These are phyloP conservation scores for Raffaelea ambrosiae DNA, from an alignment of 2,329 filamentous ascomycete genomes.

Conservation along the genomic window DNA sequence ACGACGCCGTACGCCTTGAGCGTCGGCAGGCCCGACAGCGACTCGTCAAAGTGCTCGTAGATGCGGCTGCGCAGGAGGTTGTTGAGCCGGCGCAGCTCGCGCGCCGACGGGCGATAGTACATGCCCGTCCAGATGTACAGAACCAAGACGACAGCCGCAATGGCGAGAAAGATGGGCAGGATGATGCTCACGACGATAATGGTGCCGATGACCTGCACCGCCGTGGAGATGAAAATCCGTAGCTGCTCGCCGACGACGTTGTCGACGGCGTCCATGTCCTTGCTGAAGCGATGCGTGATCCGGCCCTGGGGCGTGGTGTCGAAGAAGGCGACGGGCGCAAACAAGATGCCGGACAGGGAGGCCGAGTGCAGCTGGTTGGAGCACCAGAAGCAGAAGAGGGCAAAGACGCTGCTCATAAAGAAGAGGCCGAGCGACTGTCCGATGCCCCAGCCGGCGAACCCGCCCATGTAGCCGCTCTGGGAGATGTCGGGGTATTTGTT, in stretches of 20 bases:
- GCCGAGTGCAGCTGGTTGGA: conserved; percentile 34
- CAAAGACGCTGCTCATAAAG: conserved; percentile 51
- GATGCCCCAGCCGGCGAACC: conserved; percentile 50
- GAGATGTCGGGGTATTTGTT: conserved; percentile 32
- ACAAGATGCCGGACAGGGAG: conserved; percentile 28
- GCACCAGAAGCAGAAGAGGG: conserved; percentile 25
- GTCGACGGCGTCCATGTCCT: conserved; percentile 89
- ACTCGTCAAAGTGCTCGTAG: conserved; percentile 96
- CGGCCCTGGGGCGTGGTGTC: conserved; percentile 92
- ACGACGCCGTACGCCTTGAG: conserved; percentile 95
- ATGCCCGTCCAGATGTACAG: conserved; percentile 76
- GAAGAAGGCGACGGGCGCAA: conserved; percentile 94
- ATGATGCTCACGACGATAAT: conserved; percentile 78
- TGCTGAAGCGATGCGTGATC: conserved; percentile 96
- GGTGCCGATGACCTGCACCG: conserved; percentile 66
- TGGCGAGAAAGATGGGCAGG: conserved; percentile 82
- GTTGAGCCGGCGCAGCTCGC: conserved; percentile 88
- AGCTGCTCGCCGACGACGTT: conserved; percentile 91
- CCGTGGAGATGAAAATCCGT: conserved; percentile 59
- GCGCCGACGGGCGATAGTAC: conserved; percentile 83
- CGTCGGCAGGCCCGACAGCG: conserved; percentile 85
- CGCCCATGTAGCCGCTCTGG: conserved; percentile 40
- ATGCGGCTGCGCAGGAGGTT: conserved; percentile 88
- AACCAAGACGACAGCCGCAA: conserved; percentile 72
- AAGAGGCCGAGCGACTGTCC: conserved; percentile 51